Evolutionary conservation across 1,139 yeast species (phyloP).

Genomic region (Scheffersomyces lignicola): DNA sequence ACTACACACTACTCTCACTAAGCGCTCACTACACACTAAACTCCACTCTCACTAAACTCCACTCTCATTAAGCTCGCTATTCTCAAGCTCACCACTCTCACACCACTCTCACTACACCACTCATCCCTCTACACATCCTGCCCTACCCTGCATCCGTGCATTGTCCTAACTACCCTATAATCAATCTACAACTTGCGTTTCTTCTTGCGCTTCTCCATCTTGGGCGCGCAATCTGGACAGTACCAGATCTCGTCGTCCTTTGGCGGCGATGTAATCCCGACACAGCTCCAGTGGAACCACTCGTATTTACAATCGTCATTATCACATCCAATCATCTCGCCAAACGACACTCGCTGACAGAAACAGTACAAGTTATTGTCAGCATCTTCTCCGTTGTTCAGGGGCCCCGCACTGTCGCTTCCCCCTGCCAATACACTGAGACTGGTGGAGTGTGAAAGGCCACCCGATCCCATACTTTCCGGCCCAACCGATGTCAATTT

Average conservation of each 20-base stretch:
- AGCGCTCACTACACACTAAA: no score
- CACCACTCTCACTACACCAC: no score
- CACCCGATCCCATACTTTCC: conserved; percentile 4
- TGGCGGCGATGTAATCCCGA: conserved; percentile 73
- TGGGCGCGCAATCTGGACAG: conserved; percentile 65
- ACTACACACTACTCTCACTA: no score
- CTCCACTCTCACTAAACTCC: no score
- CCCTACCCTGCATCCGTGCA: no score
- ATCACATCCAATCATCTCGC: conserved; percentile 93
- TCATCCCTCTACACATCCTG: no score
- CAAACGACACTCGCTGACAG: conserved; percentile 83
- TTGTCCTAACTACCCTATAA: no score
- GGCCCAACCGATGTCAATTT: conserved; percentile 5
- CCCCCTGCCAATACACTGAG: neutral
- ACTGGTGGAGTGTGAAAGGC: neutral
- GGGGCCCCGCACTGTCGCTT: conserved; percentile 18
- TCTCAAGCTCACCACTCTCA: no score
- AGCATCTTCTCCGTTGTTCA: conserved; percentile 55
- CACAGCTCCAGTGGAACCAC: conserved; percentile 89
- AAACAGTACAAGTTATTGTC: conserved; percentile 69
- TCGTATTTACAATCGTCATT: conserved; percentile 77
- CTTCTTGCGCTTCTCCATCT: conserved; percentile 50
- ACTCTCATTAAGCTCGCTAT: no score
- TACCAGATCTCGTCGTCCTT: conserved; percentile 67
- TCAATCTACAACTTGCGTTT: no score